phyloP scores from a whole-genome alignment of 1,284 basidiomycete species.

The Trametes sp. region DNA sequence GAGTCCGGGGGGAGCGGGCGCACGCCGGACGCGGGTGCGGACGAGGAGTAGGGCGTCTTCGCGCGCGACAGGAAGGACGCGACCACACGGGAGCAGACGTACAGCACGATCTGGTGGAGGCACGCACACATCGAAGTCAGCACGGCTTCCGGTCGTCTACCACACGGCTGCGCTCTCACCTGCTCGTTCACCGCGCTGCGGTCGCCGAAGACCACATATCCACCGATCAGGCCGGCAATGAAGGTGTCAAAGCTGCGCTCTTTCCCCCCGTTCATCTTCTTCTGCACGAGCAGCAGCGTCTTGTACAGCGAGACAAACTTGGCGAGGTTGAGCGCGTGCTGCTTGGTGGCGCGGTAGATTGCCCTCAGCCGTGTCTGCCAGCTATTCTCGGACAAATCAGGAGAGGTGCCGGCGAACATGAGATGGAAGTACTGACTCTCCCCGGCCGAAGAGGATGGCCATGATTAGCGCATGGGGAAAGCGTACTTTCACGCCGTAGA shows the following conservation, averaged over 20 bases:
- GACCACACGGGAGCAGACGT: conserved; percentile 89
- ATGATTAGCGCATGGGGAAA: conserved; percentile 99
- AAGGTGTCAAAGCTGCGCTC: conserved; percentile 87
- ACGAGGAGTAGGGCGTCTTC: conserved; percentile 51
- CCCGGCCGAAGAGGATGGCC: conserved; percentile 94
- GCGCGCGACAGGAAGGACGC: conserved; percentile 88
- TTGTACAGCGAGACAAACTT: conserved; percentile 98
- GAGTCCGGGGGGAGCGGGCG: conserved; percentile 84
- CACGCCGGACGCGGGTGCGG: conserved; percentile 48
- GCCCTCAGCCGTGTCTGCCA: conserved; percentile 71
- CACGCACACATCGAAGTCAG: not conserved
- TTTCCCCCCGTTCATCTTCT: conserved; percentile 83
- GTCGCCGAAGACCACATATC: conserved; percentile 94
- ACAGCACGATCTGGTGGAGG: conserved; percentile 86
- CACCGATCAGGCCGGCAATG: conserved; percentile 91
- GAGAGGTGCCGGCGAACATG: too few species aligned
- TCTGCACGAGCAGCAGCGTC: conserved; percentile 82
- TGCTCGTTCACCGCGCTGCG: conserved; percentile 98
- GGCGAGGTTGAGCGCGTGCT: conserved; percentile 89
- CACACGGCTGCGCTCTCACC: conserved; percentile 53
- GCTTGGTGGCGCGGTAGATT: conserved; percentile 89
- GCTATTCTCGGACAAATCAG: conserved; percentile 48
- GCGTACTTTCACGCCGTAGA: conserved; percentile 91
- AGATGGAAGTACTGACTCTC: conserved; percentile 66
- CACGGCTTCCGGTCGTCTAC: not conserved